Base-by-base conservation (phyloP, 192 early-diverging fungal species). In the Coemansia sp. region DNA sequence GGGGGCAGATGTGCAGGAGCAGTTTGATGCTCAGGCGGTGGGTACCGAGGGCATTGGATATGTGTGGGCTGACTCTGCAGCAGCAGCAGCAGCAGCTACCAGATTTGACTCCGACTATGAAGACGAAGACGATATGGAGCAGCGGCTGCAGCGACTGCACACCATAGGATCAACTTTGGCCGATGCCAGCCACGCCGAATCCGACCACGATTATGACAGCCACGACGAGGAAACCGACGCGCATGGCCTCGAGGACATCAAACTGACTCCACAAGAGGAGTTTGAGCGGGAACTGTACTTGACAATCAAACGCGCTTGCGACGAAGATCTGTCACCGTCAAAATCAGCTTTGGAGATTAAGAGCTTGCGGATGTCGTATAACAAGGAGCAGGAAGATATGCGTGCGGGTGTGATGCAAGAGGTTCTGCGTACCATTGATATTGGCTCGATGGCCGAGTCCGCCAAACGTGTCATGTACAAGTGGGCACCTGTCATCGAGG, bases 261-360 rank as follows among this genome's bases (percentile, higher is more conserved):
- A 72, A 17, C 60, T 44, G 20, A 46, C 53, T 1, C 36, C 65
- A 6, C 59, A 78, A 2, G 90, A 90, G 40, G 84, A 87, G 34
- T 85, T 89, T 75, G 83, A 86, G 47, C 76, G 80, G 18, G 93
- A 71, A 63, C 57, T 78, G 11, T 88, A 79, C 5, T 81, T 90
- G 21, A 93, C 92, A 0, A 71, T 96, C 42, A 85, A 90, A 30
- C 82, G 93, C 11, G 90, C 93, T 7, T 84, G 94, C 55, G 79
- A 72, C 16, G 91, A 93, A 46, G 71, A 82, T 40, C 90, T 93
- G 63, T 59, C 71, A 6, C 78, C 89, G 11, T 87, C 90, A 18
- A 85, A 84, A 53, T 83, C 92, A 9, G 81, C 80, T 6, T 69
- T 94, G 10, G 94, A 98, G 77, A 75, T 97, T 12, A 93, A 90